These are phyloP conservation scores for Gelatoporia subvermispora DNA, from an alignment of 768 basidiomycete genomes.

Conservation along the genomic window DNA sequence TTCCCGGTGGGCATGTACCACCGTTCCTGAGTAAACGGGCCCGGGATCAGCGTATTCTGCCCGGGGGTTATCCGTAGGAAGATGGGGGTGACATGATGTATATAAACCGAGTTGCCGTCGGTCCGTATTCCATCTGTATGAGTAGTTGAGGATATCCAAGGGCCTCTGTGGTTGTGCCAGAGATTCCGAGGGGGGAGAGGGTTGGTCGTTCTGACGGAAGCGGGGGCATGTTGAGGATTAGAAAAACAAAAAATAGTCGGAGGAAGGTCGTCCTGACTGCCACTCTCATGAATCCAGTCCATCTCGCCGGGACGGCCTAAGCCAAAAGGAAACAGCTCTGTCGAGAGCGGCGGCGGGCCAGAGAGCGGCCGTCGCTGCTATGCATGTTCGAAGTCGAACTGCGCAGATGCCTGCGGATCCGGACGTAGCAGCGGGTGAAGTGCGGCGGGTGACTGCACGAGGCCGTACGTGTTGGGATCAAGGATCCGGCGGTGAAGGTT, in stretches of 20 bases:
- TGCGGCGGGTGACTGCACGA: conserved; percentile 11
- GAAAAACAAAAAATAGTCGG: neutral
- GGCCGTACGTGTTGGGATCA: conserved; percentile 15
- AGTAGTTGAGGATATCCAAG: neutral
- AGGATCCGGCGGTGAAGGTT: conserved; percentile 4
- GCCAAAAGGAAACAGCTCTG: neutral
- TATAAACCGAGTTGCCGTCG: conserved; percentile 51
- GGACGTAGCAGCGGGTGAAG: conserved; percentile 7
- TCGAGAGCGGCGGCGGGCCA: neutral
- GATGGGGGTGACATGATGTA: conserved; percentile 56
- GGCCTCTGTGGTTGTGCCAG: neutral
- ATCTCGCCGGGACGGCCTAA: neutral
- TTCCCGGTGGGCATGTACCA: conserved; percentile 58
- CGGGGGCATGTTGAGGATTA: neutral
- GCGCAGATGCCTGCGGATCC: conserved; percentile 3
- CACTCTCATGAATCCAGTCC: conserved; percentile 3
- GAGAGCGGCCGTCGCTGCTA: neutral
- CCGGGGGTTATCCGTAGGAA: conserved; percentile 70
- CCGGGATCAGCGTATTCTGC: conserved; percentile 49
- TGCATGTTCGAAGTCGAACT: neutral
- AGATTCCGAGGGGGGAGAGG: conserved; percentile 7
- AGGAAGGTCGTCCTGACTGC: too few species aligned
- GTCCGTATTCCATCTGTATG: neutral
- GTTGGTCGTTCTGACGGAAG: neutral
- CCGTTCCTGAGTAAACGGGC: conserved; percentile 55